Conservation (phyloP, 2,329 filamentous ascomycete genomes). For the Onygenales sp. region DNA sequence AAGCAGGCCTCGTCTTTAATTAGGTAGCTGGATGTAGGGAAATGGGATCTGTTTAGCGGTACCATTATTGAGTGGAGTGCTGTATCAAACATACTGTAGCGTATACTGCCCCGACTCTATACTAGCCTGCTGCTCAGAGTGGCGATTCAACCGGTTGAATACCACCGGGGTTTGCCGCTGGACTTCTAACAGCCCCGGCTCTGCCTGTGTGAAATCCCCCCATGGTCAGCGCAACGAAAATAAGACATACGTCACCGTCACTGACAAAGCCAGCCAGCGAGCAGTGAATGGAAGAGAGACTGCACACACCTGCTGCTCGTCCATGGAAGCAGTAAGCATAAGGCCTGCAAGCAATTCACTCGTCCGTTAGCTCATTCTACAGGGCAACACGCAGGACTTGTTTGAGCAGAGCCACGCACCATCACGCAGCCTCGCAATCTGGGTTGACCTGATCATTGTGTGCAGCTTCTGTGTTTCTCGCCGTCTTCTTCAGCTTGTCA, state of each 20-base stretch:
- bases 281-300: conserved; percentile 1
- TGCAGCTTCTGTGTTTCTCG: no score
- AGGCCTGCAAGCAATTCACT: conserved; percentile 52
- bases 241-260: neutral
- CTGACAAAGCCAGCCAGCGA: neutral
- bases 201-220: conserved; percentile 39
- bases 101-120: conserved; percentile 80
- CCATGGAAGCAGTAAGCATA: conserved; percentile 88
- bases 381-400: neutral
- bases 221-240: neutral
- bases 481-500: neutral
- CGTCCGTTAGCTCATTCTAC: neutral
- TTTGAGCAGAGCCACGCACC: conserved; percentile 10
- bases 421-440: conserved; percentile 92
- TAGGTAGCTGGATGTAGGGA: conserved; percentile 55
- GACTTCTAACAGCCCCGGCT: conserved; percentile 71
- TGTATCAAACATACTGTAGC: conserved; percentile 58
- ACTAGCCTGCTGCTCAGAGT: conserved; percentile 80
- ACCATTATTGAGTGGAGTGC: neutral
- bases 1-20: conserved; percentile 79
- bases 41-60: neutral
- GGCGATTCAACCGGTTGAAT: conserved; percentile 76
- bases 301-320: conserved; percentile 63
- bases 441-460: conserved; percentile 77
- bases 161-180: conserved; percentile 87